Percentiles rank a stretch among this genome's conserved stretches.
Evolutionary conservation across 2,329 filamentous ascomycete species (phyloP).

Genomic region (Nigrospora oryzae): DNA sequence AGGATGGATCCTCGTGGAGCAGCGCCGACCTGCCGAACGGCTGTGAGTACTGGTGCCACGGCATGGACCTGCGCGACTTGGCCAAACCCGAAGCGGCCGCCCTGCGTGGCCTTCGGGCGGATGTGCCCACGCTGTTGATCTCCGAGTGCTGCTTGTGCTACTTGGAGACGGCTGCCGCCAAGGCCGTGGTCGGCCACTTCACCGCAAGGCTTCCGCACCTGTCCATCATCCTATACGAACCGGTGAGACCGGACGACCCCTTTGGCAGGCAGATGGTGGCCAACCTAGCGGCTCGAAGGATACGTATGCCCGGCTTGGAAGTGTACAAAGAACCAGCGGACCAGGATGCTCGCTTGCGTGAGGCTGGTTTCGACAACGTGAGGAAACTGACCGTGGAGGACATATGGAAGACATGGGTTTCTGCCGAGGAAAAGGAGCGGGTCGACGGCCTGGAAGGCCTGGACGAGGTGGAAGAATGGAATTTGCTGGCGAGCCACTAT

Average conservation of each 20-base stretch:
- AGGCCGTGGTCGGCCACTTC: constrained; percentile 58
- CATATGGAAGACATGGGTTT: constrained; percentile 75
- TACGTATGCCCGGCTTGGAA: constrained; percentile 75
- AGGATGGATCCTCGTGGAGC: constrained; percentile 27
- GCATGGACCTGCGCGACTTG: constrained; percentile 64
- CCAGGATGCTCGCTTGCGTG: constrained; percentile 58
- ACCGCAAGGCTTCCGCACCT: constrained; percentile 38
- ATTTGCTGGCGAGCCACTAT: constrained; percentile 80
- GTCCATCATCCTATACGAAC: constrained; percentile 76
- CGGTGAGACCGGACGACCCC: constrained; percentile 71
- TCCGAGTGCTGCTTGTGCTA: constrained; percentile 97
- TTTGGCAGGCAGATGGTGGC: constrained; percentile 90
- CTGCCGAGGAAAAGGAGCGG: constrained; percentile 62
- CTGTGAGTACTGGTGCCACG: constrained; percentile 48
- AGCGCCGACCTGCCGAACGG: constrained; percentile 25
- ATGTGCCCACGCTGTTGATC: constrained; percentile 72
- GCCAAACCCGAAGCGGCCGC: constrained; percentile 9
- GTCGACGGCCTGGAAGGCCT: constrained; percentile 76
- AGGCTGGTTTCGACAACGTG: constrained; percentile 52
- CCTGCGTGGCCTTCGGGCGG: constrained; percentile 37
- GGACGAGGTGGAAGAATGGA: constrained; percentile 94
- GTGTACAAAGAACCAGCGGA: constrained; percentile 59
- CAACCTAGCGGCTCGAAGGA: constrained; percentile 75
- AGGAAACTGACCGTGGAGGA: constrained; percentile 35
- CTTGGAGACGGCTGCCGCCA: constrained; percentile 57